Evolutionary conservation across 441 rosid species (phyloP).

Genomic region (Omphalea diandra): DNA sequence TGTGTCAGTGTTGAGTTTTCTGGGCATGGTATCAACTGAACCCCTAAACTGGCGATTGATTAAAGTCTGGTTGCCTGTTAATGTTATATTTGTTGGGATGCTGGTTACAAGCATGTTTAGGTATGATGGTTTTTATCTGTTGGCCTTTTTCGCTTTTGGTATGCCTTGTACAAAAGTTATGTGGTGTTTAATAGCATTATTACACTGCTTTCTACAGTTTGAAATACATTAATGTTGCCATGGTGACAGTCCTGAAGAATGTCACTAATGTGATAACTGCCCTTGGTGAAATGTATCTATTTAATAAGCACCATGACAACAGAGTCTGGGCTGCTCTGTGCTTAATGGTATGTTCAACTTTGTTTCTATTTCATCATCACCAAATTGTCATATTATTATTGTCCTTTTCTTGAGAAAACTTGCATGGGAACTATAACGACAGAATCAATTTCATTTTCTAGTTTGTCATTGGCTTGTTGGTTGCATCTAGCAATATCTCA

Average conservation of each 20-base stretch:
- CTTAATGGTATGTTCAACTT: constrained; percentile 71
- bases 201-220: constrained; percentile 50
- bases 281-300: constrained; percentile 93
- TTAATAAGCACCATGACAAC: constrained; percentile 84
- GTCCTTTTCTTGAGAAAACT: background rate
- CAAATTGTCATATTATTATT: background rate
- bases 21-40: constrained; percentile 78
- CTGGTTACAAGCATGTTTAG: constrained; percentile 99
- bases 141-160: background rate
- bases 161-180: background rate
- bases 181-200: background rate
- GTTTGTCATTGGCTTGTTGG: constrained; percentile 5
- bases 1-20: constrained; percentile 62
- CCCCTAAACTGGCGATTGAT: constrained; percentile 82
- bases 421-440: constrained; percentile 5
- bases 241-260: constrained; percentile 98
- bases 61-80: constrained; percentile 96
- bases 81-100: constrained; percentile 96
- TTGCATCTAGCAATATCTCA: background rate
- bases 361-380: background rate
- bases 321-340: constrained; percentile 97
- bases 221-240: constrained; percentile 95
- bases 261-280: constrained; percentile 97
- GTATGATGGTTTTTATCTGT: constrained; percentile 36
- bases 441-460: background rate